A percentile compares a stretch with the other conserved stretches of the same genome.
Conservation (phyloP, 2,329 filamentous ascomycete genomes). For the Amphichorda felina region DNA sequence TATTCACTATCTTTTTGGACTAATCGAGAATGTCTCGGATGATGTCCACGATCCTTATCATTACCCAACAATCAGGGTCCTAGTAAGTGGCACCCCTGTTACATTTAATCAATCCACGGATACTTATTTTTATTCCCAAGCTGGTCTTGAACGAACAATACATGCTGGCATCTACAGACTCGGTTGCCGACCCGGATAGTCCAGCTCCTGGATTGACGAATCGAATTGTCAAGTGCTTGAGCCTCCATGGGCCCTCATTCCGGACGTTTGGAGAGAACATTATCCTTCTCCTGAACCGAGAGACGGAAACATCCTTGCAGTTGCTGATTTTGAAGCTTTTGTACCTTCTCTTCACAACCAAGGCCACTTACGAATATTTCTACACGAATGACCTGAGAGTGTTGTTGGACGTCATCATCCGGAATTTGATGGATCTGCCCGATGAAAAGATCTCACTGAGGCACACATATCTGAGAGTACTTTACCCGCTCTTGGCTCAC, state of each 20-base stretch:
- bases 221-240: conserved; percentile 83
- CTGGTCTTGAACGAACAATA: conserved; percentile 97
- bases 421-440: conserved; percentile 91
- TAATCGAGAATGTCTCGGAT: conserved; percentile 79
- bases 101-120: background rate
- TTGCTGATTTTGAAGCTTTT: conserved; percentile 92
- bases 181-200: conserved; percentile 23
- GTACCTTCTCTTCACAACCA: conserved; percentile 89
- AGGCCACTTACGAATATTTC: conserved; percentile 90
- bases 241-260: conserved; percentile 66
- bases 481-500: conserved; percentile 82
- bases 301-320: conserved; percentile 88
- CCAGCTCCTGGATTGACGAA: conserved; percentile 59
- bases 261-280: conserved; percentile 97
- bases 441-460: conserved; percentile 67
- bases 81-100: conserved; percentile 44
- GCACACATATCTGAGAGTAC: conserved; percentile 88
- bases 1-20: conserved; percentile 68
- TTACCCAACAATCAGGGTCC: conserved; percentile 83
- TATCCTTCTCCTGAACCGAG: conserved; percentile 86
- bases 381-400: conserved; percentile 96
- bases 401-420: conserved; percentile 87
- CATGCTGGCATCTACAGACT: conserved; percentile 63
- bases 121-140: conserved; percentile 26
- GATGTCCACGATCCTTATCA: conserved; percentile 90